Conservation (phyloP, 2,329 filamentous ascomycete genomes). For the Aspergillus fructus region DNA sequence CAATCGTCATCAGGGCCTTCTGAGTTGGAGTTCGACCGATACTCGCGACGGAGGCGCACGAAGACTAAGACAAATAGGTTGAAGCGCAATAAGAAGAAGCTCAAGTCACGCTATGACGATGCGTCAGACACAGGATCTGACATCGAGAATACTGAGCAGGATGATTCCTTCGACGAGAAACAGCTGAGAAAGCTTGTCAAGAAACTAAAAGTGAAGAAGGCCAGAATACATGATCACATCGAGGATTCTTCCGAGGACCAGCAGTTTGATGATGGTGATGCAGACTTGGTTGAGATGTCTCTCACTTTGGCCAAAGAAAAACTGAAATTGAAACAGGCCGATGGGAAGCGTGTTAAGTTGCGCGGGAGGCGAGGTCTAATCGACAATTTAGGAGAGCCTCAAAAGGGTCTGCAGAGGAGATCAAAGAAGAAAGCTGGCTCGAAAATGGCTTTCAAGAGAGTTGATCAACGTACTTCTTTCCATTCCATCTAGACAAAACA, state of each 20-base stretch:
- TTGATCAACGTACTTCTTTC: conserved; percentile 55
- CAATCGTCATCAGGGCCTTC: conserved; percentile 16
- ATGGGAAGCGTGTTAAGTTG: conserved; percentile 18
- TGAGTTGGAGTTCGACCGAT: conserved; percentile 24
- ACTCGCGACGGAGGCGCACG: conserved; percentile 35
- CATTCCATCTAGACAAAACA: not conserved
- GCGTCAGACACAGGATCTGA: conserved; percentile 30
- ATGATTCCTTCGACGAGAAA: conserved; percentile 32
- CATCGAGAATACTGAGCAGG: conserved; percentile 25
- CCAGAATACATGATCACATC: conserved; percentile 28
- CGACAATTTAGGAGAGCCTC: conserved; percentile 14
- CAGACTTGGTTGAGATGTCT: conserved; percentile 26
- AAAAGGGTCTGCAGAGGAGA: conserved; percentile 18
- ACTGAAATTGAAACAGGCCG: conserved; percentile 19
- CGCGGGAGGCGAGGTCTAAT: conserved; percentile 16
- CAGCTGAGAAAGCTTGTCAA: conserved; percentile 29
- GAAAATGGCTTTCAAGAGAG: conserved; percentile 66
- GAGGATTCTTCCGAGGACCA: conserved; percentile 31
- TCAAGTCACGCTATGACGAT: conserved; percentile 28
- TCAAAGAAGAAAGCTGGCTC: conserved; percentile 44
- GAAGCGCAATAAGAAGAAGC: conserved; percentile 36
- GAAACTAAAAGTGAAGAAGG: conserved; percentile 37
- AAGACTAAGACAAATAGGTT: conserved; percentile 37
- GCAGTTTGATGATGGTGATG: conserved; percentile 32
- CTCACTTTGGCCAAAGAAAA: conserved; percentile 24